Base-by-base conservation (phyloP, 805 yeast genomes). In the Metschnikowia dekortorum region DNA sequence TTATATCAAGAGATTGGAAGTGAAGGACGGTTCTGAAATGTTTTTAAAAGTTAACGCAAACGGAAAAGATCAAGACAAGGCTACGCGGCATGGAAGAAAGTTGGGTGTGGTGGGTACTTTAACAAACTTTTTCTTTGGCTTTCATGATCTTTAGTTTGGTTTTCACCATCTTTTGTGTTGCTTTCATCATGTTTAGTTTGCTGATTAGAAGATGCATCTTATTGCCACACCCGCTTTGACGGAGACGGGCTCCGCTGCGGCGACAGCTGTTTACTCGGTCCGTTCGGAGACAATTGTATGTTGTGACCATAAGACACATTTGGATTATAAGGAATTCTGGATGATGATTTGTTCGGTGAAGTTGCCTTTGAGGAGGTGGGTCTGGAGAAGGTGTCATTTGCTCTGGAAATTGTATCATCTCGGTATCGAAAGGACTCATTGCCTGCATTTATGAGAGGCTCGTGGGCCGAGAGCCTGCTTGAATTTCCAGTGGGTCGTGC, bases 61-160 rank as follows among this genome's bases (percentile, higher is more conserved):
- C 41, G 47, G 44, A 14, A 43, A 44, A 33, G 65, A 62, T 16
- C 62, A 54, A 11, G 42, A 53, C 37, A 59, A 60, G 32, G 61
- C 56, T 16, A 56, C 58, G 29, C 61, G 61, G 47, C 58, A 55
- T 42, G 58, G 59, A 28, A 66, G 66, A 46, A 70, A 71, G 45
- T 55, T 71, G 50, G 71, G 74, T 4, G 46, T 69, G 13, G 41
- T 66, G 51, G 74, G 69, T 18, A 60, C 68, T 6, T 50, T 69
- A 13, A 58, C 70, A 42, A 70, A 65, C 55, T 70, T 59, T 51
- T 58, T 74, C 34, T 74, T 74, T 61, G 78, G 78, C 2, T 72
- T 73, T 56, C 71, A 73, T 56, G 78, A 73, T 50, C 66, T 74
- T 54, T 74, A 64, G 52, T 34, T 33, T 22, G 22, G 22, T 22